These are phyloP conservation scores for Epicoccum sorghinum DNA, from an alignment of 2,329 filamentous ascomycete genomes.

Conservation along the genomic window DNA sequence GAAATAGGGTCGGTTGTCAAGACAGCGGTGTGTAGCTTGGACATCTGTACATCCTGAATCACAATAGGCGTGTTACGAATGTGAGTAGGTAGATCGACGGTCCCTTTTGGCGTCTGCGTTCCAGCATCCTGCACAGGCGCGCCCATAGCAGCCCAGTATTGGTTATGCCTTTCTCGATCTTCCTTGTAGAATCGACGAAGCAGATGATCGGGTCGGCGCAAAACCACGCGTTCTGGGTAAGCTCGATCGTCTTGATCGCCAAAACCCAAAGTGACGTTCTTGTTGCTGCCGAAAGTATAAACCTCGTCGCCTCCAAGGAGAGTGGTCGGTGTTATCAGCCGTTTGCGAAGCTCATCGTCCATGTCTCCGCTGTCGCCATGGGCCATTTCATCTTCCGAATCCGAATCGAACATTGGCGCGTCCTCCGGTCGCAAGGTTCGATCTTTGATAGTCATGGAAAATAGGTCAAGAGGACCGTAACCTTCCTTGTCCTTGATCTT, in stretches of 20 bases:
- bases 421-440: conserved; percentile 63
- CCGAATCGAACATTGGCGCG: conserved; percentile 52
- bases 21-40: conserved; percentile 89
- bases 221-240: conserved; percentile 80
- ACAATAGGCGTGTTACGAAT: conserved; percentile 74
- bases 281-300: conserved; percentile 95
- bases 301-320: conserved; percentile 76
- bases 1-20: conserved; percentile 85
- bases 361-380: conserved; percentile 53
- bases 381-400: conserved; percentile 57
- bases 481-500: conserved; percentile 97
- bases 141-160: conserved; percentile 49
- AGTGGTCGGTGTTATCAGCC: conserved; percentile 35
- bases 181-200: conserved; percentile 75
- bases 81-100: conserved; percentile 70
- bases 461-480: conserved; percentile 92
- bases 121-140: conserved; percentile 28
- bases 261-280: conserved; percentile 88
- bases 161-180: conserved; percentile 58
- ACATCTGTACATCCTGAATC: conserved; percentile 83
- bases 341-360: conserved; percentile 37
- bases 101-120: conserved; percentile 40
- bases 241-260: conserved; percentile 96
- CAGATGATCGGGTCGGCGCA: conserved; percentile 79
- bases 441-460: conserved; percentile 82